Base-by-base conservation (phyloP, 108 stramenopile species). In the Halocafeteria seosinensis region DNA sequence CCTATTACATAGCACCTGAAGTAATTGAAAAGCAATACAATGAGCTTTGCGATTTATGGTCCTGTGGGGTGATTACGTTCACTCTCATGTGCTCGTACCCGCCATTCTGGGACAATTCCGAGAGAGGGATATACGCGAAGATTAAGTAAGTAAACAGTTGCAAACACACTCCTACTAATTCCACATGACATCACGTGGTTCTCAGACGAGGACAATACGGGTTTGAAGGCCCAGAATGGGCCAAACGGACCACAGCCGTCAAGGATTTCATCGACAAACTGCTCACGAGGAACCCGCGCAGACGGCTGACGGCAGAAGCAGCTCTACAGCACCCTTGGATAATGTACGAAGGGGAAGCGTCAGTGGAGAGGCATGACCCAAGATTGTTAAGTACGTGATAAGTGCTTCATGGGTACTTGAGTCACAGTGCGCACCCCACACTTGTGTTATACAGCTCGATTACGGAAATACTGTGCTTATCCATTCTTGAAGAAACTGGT, bases 61-160 rank as follows among this genome's bases (percentile, higher is more conserved):
- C 74, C 37, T 38, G 77, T 27, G 82, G 82, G 37, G 81, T 84
- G 12, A 74, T 82, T 28, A 37, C 74, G 8, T 84, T 81, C 72
- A 82, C 80, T 68, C 38, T 84, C 55, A 66, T 84, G 3, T 76
- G 71, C 11, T 77, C 81, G 3, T 47, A 67, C 30, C 74, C 79
- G 33, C 80, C 80, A 9, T 82, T 82, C 53, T 74, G 61, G 31
- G 81, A 77, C 31, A 62, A 78, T 38, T 51, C 62, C n/a, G 79
- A 78, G 26, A 36, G 55, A 11, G 68, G 61, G 2, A 75, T 75
- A 34, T 60, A 71, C 55, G 5, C 24, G 31, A 37, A 24, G 25
- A 66, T 76, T 35, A 4, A 42, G 68, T 35, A 62, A 28, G n/a
- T n/a, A n/a, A n/a, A n/a, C n/a, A n/a, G n/a, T n/a, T n/a, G n/a